These are phyloP conservation scores for Fusarium circinatum DNA, from an alignment of 2,329 filamentous ascomycete species.

Conservation along the genomic window DNA sequence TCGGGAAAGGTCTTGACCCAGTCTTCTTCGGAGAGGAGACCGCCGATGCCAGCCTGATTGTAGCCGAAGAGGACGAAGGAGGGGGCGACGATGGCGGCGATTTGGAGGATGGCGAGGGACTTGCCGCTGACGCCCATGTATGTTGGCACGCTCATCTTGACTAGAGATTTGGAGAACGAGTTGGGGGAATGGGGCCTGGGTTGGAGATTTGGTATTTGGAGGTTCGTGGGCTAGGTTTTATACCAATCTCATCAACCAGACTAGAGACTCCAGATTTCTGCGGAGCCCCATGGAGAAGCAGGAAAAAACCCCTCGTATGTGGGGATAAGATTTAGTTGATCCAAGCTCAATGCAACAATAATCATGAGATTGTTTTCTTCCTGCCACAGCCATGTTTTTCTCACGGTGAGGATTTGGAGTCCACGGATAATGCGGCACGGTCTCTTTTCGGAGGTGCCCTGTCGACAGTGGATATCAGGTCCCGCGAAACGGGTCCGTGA, in stretches of 20 bases:
- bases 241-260: neutral
- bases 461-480: slow-evolving; percentile 1
- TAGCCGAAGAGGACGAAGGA: slow-evolving; percentile 61
- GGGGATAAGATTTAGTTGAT: slow-evolving; percentile 20
- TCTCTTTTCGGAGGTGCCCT: slow-evolving; percentile 28
- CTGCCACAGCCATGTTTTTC: neutral
- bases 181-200: neutral
- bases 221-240: neutral
- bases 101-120: slow-evolving; percentile 50
- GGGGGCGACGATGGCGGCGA: slow-evolving; percentile 55
- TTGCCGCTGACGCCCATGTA: slow-evolving; percentile 52
- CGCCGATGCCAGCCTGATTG: slow-evolving; percentile 77
- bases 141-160: slow-evolving; percentile 26
- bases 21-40: slow-evolving; percentile 71
- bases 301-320: slow-evolving; percentile 19
- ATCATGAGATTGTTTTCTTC: neutral
- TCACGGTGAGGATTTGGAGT: neutral
- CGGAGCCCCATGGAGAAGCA: slow-evolving; percentile 35
- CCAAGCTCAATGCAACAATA: neutral
- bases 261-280: slow-evolving; percentile 4
- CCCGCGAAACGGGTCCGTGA: neutral
- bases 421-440: slow-evolving; percentile 32
- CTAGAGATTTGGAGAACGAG: neutral
- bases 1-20: slow-evolving; percentile 64
- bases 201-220: neutral